A percentile compares a stretch with the other conserved stretches of the same genome.
These are phyloP conservation scores for Powellomyces hirtus DNA, from an alignment of 192 early-diverging fungal species.

Conservation along the genomic window DNA sequence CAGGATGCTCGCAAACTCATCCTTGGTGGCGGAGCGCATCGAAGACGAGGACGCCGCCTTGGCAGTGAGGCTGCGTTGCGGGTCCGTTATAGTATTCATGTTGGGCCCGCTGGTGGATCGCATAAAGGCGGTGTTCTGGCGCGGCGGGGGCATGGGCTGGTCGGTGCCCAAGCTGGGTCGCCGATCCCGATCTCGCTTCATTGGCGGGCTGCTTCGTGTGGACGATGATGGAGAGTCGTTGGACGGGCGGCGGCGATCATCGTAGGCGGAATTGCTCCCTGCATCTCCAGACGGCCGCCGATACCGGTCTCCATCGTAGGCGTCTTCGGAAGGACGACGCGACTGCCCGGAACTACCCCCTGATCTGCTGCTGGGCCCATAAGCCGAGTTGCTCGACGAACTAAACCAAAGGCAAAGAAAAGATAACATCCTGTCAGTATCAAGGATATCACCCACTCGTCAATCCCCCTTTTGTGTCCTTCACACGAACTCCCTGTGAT, in stretches of 20 bases:
- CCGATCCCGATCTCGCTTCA: no score
- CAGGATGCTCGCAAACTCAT: constrained; percentile 3
- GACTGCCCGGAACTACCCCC: neutral
- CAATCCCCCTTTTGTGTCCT: neutral
- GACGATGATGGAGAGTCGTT: neutral
- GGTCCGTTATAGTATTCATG: neutral
- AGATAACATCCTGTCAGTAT: neutral
- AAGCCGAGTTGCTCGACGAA: neutral
- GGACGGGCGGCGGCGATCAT: constrained; percentile 15
- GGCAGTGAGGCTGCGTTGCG: neutral
- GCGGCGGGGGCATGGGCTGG: neutral
- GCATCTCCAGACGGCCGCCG: neutral
- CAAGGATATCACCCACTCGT: neutral
- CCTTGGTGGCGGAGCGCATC: neutral
- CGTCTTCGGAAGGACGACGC: neutral
- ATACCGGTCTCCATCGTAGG: neutral
- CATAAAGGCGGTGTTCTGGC: neutral
- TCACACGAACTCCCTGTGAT: neutral
- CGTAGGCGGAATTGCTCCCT: neutral
- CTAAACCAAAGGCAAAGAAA: neutral
- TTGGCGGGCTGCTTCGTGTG: neutral
- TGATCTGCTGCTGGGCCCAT: neutral
- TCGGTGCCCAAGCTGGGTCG: neutral
- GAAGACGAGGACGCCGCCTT: neutral
- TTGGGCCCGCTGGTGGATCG: neutral